Evolutionary conservation across 2,329 filamentous ascomycete species (phyloP), one percentile per base, ranked within the genome.

Genomic region (Ploettnerulaceae sp.): DNA sequence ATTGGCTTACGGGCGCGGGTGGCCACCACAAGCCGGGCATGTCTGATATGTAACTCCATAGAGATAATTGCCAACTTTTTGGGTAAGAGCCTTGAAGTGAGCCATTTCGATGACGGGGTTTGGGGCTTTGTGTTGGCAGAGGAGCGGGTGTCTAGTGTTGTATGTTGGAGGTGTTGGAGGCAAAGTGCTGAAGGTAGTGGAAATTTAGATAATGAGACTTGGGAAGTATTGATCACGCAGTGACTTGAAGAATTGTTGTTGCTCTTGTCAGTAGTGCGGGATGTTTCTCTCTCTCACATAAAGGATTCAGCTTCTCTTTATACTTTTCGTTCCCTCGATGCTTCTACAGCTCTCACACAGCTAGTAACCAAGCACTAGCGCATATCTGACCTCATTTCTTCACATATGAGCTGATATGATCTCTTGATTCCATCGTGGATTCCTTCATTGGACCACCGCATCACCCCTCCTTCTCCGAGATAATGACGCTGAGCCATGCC

Each of bases 231-330:
- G 31, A 28, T 28, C 25, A 28, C 7, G 25, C 7, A 28, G n/a
- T n/a, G n/a, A n/a, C n/a, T n/a, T n/a, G n/a, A n/a, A n/a, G n/a
- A n/a, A n/a, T n/a, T 15, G 14, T 18, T 28, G 32, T 29, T 18
- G 15, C 35, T 18, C 8, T 22, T 44, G 22, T 4, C 4, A 11
- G n/a, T 20, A n/a, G n/a, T n/a, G n/a, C n/a, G n/a, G n/a, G n/a
- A n/a, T n/a, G n/a, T n/a, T n/a, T n/a, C n/a, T n/a, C n/a, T n/a
- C n/a, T n/a, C n/a, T n/a, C n/a, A n/a, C n/a, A n/a, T n/a, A n/a
- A n/a, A n/a, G n/a, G n/a, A n/a, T n/a, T 24, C 32, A 15, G 15
- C 22, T 5, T n/a, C 41, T 36, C 21, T 24, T 44, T 44, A 44
- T 44, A 44, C 41, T 28, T 35, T 32, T 20, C 5, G 9, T 3